Conservation (phyloP, 495 filamentous ascomycete species). For the Lasiosphaeria hispida region DNA sequence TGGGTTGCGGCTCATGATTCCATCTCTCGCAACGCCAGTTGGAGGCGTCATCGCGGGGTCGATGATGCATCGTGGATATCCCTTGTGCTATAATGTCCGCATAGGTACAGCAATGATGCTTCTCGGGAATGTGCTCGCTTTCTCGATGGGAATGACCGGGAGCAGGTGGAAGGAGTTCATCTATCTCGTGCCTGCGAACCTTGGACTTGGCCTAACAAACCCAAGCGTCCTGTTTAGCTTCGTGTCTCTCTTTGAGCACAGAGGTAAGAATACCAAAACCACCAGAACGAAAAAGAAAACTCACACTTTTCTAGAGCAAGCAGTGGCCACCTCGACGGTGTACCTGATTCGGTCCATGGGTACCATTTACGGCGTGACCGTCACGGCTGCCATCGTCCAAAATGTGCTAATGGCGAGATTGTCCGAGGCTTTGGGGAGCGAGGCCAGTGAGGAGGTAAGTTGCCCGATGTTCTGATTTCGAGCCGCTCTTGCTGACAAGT, state of each 20-base stretch:
- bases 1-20: conserved; percentile 56
- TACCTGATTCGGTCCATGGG: conserved; percentile 65
- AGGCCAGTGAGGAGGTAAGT: conserved; percentile 31
- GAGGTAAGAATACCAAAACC: conserved; percentile 40
- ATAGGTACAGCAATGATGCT: conserved; percentile 57
- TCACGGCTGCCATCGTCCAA: conserved; percentile 61
- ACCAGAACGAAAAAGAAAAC: not conserved
- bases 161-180: conserved; percentile 58
- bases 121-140: conserved; percentile 56
- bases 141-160: conserved; percentile 53
- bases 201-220: conserved; percentile 64
- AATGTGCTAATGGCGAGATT: conserved; percentile 57
- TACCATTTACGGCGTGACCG: conserved; percentile 62
- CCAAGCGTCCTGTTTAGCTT: conserved; percentile 63
- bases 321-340: conserved; percentile 62
- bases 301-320: conserved; percentile 50
- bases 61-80: conserved; percentile 62
- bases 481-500: not conserved
- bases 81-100: conserved; percentile 54
- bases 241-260: conserved; percentile 60
- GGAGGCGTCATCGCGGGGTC: conserved; percentile 59
- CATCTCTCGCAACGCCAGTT: conserved; percentile 59
- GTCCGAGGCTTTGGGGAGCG: conserved; percentile 47
- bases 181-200: conserved; percentile 60
- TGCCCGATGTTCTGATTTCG: not conserved